Conservation (phyloP, 768 basidiomycete genomes). For the Roridomyces roridus region DNA sequence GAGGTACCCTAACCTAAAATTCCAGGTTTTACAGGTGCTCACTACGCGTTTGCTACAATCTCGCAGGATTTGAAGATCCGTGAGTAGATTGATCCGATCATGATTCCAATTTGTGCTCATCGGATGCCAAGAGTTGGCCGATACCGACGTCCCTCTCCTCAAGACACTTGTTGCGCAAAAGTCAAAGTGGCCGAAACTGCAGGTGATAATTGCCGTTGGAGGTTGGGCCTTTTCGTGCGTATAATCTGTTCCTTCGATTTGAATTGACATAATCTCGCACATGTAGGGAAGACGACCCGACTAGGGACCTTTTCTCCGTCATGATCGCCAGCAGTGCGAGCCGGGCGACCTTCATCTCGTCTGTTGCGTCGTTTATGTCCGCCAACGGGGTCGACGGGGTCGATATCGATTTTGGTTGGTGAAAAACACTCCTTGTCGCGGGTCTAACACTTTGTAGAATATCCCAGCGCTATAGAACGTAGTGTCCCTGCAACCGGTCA, state of each 20-base stretch:
- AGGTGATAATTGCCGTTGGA: conserved; percentile 29
- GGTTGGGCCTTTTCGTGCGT: conserved; percentile 27
- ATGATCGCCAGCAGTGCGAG: conserved; percentile 21
- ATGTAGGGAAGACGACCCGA: conserved; percentile 9
- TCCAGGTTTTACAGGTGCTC: conserved; percentile 19
- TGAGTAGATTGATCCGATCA: background rate
- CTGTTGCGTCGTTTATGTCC: conserved; percentile 19
- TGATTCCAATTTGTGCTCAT: too few relatives aligned
- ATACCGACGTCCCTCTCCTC: conserved; percentile 14
- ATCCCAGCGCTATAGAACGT: conserved; percentile 27
- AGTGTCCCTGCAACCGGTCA: conserved; percentile 26
- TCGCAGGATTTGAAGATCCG: conserved; percentile 17
- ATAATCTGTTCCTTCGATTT: background rate
- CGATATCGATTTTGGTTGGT: conserved; percentile 29
- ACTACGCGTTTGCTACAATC: conserved; percentile 28
- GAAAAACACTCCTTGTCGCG: background rate
- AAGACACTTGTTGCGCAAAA: conserved; percentile 18
- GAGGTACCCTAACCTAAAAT: too few relatives aligned
- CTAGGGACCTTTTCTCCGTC: conserved; percentile 17
- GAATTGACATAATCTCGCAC: background rate
- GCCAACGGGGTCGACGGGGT: conserved; percentile 26
- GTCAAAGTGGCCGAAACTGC: conserved; percentile 1
- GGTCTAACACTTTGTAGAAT: background rate
- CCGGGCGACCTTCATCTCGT: conserved; percentile 27
- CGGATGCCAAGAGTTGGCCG: conserved; percentile 19